Base-by-base conservation (phyloP, 257 asterid species). In the Lycium barbarum region DNA sequence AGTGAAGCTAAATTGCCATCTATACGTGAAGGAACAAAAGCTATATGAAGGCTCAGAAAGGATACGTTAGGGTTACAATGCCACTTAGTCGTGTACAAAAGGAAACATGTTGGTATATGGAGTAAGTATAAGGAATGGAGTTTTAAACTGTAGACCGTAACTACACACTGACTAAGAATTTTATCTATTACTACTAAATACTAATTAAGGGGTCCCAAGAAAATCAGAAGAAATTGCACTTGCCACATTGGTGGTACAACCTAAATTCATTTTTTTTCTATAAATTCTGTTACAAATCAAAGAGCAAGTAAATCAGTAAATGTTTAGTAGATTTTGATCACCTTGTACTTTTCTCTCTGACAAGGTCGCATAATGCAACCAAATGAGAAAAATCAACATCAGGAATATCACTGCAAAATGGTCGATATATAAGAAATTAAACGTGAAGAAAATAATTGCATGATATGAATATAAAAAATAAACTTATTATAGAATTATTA, bases 381-480 rank as follows among this genome's bases (percentile, higher is more conserved):
- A 74, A 49, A 74, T 22, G 81, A 49, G 81, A 51, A 49, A 47
- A 74, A 18, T 49, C 81, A 49, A 74, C 81, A 47, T 49, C 43
- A 74, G 45, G 45, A 49, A 8, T 49, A 3, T 54, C 62, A 49
- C 62, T 74, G 81, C 61, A 74, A 26, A 49, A 74, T 49, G 13
- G 38, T 36, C 2, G n/a, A 68, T 58, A 74, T 45, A 20, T 74
- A 49, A 49, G 40, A 12, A 65, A 65, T 26, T 40, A 9, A 63
- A 26, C 2, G 9, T 62, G 3, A 63, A 63, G 5, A n/a, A 47
- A 20, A n/a, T 73, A 45, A 5, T 73, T 73, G 20, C 36, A 47
- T 20, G 6, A 73, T n/a, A 72, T n/a, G 22, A 36, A 73, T 6
- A 5, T 9, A n/a, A 22, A 47, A 47, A 1, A 20, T 10, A 12